phyloP scores from a whole-genome alignment of 495 filamentous ascomycete species.

The Glonium stellatum region DNA sequence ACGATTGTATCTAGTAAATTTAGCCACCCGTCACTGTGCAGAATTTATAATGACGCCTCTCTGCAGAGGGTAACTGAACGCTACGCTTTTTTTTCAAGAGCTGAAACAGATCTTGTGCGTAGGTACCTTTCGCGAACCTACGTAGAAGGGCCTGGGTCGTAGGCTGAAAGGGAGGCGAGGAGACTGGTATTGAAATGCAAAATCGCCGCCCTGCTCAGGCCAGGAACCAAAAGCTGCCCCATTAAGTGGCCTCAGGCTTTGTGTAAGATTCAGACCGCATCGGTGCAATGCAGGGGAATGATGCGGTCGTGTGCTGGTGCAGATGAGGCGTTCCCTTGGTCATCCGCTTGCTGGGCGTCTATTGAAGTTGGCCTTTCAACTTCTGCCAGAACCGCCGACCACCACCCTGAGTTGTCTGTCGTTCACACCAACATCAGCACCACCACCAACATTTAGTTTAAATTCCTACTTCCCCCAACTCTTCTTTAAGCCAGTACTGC shows the following conservation, averaged over 20 bases:
- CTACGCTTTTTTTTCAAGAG: too few species aligned
- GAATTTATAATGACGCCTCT: too few species aligned
- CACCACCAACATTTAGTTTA: background rate
- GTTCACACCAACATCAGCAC: background rate
- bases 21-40: too few species aligned
- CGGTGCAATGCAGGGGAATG: background rate
- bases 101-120: too few species aligned
- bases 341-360: background rate
- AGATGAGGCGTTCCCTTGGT: slow-evolving; percentile 2
- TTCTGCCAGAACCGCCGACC: background rate
- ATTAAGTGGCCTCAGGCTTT: background rate
- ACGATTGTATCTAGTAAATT: too few species aligned
- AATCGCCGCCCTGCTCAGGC: background rate
- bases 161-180: background rate
- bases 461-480: background rate
- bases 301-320: background rate
- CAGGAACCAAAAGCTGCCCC: background rate
- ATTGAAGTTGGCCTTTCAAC: background rate
- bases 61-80: too few species aligned
- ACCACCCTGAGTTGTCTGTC: background rate
- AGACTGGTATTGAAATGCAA: background rate
- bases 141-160: background rate
- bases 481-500: background rate
- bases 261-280: background rate
- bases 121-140: too few species aligned